Evolutionary conservation across 352 stramenopile genomes (phyloP).

Genomic region (Phytophthora idaei): DNA sequence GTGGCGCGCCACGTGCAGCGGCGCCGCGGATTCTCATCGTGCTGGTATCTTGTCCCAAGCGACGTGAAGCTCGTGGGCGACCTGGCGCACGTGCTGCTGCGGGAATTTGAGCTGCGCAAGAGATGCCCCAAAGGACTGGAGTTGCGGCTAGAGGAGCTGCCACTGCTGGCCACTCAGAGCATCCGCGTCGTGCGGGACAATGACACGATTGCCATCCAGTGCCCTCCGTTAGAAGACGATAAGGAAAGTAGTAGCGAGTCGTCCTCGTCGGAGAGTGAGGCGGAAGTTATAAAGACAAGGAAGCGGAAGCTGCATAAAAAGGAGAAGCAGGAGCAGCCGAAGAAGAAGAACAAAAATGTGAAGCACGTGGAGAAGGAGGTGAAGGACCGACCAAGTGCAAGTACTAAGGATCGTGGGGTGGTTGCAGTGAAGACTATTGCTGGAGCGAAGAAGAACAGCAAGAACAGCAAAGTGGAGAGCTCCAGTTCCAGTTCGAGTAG

Average conservation of each 20-base stretch:
- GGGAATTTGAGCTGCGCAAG: conserved; percentile 59
- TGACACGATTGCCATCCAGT: conserved; percentile 65
- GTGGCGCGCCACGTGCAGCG: conserved; percentile 52
- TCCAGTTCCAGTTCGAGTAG: conserved; percentile 21
- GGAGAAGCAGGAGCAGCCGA: conserved; percentile 13
- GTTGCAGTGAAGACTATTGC: background rate
- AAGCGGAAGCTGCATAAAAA: conserved; percentile 23
- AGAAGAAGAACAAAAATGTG: conserved; percentile 17
- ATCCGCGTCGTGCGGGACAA: conserved; percentile 67
- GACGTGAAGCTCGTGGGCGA: conserved; percentile 62
- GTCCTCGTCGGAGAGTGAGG: conserved; percentile 19
- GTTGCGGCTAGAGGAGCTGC: conserved; percentile 62
- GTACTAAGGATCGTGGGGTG: conserved; percentile 2
- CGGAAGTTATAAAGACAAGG: conserved; percentile 1
- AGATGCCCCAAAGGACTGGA: conserved; percentile 57
- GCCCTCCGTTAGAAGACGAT: conserved; percentile 13
- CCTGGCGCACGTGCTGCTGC: conserved; percentile 54
- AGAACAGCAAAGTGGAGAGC: conserved; percentile 12
- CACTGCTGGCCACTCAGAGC: conserved; percentile 63
- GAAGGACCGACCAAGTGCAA: background rate
- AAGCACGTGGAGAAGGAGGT: conserved; percentile 9
- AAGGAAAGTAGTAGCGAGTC: background rate
- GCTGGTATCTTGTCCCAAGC: conserved; percentile 71
- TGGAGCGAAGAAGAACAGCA: conserved; percentile 6
- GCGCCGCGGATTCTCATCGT: conserved; percentile 55